Conservation (phyloP, 2,329 filamentous ascomycete genomes). For the Sclerotinia minor region DNA sequence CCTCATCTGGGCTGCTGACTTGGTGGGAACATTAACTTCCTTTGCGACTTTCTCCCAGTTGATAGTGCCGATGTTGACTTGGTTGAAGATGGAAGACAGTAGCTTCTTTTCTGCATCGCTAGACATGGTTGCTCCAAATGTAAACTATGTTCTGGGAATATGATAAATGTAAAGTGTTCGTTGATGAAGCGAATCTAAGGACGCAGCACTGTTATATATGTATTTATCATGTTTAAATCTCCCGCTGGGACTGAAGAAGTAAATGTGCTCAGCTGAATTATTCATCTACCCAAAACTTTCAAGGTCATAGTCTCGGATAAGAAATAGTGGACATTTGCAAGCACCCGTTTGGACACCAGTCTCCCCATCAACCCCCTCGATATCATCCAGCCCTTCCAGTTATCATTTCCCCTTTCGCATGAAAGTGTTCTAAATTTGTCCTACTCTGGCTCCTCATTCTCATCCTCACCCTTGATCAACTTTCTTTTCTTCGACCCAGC, state of each 20-base stretch:
- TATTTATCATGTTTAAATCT: not conserved
- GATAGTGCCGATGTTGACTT: not conserved
- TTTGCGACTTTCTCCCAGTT: constrained; percentile 12
- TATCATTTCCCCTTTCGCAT: not conserved
- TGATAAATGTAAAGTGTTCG: not conserved
- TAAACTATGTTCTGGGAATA: not conserved
- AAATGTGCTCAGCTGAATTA: not conserved
- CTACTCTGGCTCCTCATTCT: not conserved
- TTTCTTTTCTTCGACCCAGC: not conserved
- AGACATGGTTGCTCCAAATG: not conserved
- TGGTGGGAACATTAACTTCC: constrained; percentile 10
- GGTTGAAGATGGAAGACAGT: constrained; percentile 7
- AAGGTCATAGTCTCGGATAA: not conserved
- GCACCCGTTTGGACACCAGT: not conserved
- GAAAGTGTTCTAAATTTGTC: no score
- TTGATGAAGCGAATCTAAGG: not conserved
- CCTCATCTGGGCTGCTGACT: not conserved
- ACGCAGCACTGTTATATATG: not conserved
- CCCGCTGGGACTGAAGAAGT: not conserved
- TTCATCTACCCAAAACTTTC: not conserved
- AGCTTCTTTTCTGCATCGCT: constrained; percentile 4
- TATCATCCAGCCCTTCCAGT: not conserved
- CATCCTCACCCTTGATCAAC: not conserved
- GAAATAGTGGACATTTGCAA: not conserved
- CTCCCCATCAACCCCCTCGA: not conserved